These are phyloP conservation scores for Talaromyces stipitatus DNA, from an alignment of 495 filamentous ascomycete genomes.

Conservation along the genomic window DNA sequence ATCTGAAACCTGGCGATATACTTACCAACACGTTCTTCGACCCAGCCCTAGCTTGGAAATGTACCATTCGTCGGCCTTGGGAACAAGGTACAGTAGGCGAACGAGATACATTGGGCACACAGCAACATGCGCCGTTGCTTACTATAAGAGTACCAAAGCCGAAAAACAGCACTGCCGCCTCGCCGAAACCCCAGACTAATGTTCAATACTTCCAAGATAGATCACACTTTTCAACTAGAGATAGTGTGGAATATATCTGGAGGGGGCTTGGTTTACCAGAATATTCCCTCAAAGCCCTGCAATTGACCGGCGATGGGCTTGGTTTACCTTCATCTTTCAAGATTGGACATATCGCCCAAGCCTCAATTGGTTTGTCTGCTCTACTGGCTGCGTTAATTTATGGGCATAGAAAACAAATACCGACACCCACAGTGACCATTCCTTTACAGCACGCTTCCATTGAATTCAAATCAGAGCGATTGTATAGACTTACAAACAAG, in stretches of 20 bases:
- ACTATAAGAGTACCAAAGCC: conserved; percentile 6
- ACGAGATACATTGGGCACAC: conserved; percentile 7
- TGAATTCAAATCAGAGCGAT: conserved; percentile 37
- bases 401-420: conserved; percentile 11
- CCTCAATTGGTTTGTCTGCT: conserved; percentile 33
- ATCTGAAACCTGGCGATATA: conserved; percentile 24
- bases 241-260: conserved; percentile 15
- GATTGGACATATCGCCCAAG: conserved; percentile 34
- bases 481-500: conserved; percentile 26
- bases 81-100: conserved; percentile 8
- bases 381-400: conserved; percentile 30
- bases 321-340: conserved; percentile 36
- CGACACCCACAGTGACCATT: conserved; percentile 19
- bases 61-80: conserved; percentile 25
- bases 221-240: conserved; percentile 9
- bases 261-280: conserved; percentile 10
- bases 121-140: conserved; percentile 8
- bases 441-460: conserved; percentile 27
- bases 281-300: conserved; percentile 7
- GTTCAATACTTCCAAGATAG: neutral
- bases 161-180: neutral
- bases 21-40: conserved; percentile 35
- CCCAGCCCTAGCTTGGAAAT: conserved; percentile 34
- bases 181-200: neutral
- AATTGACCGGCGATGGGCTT: conserved; percentile 9